Percentiles rank a stretch among this genome's conserved stretches.
These are phyloP conservation scores for Magnolia sinica DNA, from an alignment of 164 flowering plant species.

Conservation along the genomic window DNA sequence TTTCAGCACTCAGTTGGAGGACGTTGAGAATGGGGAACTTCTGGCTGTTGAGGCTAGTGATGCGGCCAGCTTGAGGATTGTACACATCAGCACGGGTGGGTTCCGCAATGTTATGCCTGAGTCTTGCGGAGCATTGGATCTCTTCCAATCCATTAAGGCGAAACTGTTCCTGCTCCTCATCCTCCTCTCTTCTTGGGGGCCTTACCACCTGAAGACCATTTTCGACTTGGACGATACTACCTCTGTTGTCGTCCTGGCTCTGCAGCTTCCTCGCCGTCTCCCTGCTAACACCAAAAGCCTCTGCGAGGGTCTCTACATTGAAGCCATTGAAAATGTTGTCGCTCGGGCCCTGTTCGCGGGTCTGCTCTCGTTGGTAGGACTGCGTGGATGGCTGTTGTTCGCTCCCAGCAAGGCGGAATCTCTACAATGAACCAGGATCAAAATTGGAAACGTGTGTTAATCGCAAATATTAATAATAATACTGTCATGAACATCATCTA, in stretches of 20 bases:
- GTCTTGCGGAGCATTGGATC: slow-evolving; percentile 46
- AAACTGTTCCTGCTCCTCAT: slow-evolving; percentile 14
- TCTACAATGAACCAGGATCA: slow-evolving; percentile 12
- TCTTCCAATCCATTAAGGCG: slow-evolving; percentile 57
- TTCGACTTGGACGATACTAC: slow-evolving; percentile 18
- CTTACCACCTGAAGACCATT: slow-evolving; percentile 21
- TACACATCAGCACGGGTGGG: slow-evolving; percentile 49
- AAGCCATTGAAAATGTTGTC: slow-evolving; percentile 39
- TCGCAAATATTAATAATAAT: no score
- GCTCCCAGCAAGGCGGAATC: slow-evolving; percentile 34
- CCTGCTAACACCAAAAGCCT: slow-evolving; percentile 25
- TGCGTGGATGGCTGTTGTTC: slow-evolving; percentile 2
- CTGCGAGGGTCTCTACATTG: slow-evolving; percentile 19
- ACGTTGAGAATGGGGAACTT: slow-evolving; percentile 51
- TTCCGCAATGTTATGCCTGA: slow-evolving; percentile 49
- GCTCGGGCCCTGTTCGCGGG: not conserved
- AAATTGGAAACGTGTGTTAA: no score
- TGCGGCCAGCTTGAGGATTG: slow-evolving; percentile 46
- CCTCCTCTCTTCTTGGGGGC: slow-evolving; percentile 18
- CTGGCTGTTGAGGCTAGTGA: slow-evolving; percentile 49
- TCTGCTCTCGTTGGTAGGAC: not conserved
- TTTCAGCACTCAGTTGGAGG: slow-evolving; percentile 51
- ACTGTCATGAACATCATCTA: no score
- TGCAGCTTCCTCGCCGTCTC: slow-evolving; percentile 30
- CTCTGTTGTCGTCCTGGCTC: slow-evolving; percentile 13